A percentile compares a stretch with the other conserved stretches of the same genome.
phyloP scores from a whole-genome alignment of 1,284 basidiomycete genomes.

The Moesziomyces sp. region DNA sequence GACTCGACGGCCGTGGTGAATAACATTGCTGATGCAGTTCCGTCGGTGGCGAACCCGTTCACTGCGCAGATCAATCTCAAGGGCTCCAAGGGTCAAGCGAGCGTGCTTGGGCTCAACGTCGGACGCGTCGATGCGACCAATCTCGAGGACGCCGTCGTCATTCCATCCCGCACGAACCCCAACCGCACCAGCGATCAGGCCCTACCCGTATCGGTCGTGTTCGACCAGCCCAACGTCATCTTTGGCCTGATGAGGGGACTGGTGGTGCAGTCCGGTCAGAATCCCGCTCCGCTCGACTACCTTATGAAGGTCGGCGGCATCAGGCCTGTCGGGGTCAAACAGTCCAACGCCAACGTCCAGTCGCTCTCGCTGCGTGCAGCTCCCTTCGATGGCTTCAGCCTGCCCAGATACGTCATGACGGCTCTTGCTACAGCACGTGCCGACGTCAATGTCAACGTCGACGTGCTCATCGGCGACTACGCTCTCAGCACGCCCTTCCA shows the following conservation, averaged over 20 bases:
- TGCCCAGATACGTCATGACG: constrained; percentile 75
- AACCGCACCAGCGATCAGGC: constrained; percentile 74
- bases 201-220: constrained; percentile 73
- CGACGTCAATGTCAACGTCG: constrained; percentile 74
- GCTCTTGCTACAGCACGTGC: constrained; percentile 77
- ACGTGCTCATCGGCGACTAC: constrained; percentile 77
- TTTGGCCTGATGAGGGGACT: constrained; percentile 78
- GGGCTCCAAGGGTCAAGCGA: constrained; percentile 74
- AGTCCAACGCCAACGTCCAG: constrained; percentile 5
- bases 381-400: constrained; percentile 73
- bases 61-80: constrained; percentile 74
- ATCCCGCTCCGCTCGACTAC: constrained; percentile 74
- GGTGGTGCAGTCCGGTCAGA: constrained; percentile 75
- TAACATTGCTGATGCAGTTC: constrained; percentile 76
- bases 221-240: constrained; percentile 77
- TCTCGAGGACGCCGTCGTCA: constrained; percentile 70
- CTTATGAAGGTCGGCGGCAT: constrained; percentile 6
- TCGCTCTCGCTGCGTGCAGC: constrained; percentile 69
- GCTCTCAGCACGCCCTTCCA: constrained; percentile 74
- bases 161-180: constrained; percentile 19
- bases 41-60: constrained; percentile 78
- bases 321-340: constrained; percentile 8
- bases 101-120: constrained; percentile 74
- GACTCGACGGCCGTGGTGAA: constrained; percentile 75
- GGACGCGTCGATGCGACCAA: constrained; percentile 75